Evolutionary conservation across 202 grass and related monocot genomes (phyloP), one percentile per base, ranked within the genome.

Genomic region (Setaria italica): DNA sequence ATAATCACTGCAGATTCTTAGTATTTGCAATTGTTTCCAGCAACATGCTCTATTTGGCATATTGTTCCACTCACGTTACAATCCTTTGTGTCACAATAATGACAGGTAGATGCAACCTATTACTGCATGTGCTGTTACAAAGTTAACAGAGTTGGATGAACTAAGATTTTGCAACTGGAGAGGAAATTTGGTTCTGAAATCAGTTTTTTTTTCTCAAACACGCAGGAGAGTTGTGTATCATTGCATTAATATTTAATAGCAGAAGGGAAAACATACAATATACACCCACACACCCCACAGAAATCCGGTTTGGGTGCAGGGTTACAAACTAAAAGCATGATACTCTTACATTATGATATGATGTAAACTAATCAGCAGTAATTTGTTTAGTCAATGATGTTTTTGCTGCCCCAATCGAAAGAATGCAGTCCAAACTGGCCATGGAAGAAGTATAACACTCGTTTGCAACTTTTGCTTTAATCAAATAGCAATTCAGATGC

Each of bases 101-200:
- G 67, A 79, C 35, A 41, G 53, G 8, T 78, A 73, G 12, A 70
- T 25, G 4, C 72, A 9, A 78, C 72, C 78, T 67, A 73, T 72
- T 57, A 32, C 57, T 70, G 73, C 37, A 67, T 79, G 73, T 14
- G 1, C 66, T 67, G 7, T 78, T 78, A 69, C 72, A 56, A 79
- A 90, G 16, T 21, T 54, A 20, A 42, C 58, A 86, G 21, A 45
- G 4, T 82, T 86, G 25, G 72, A 89, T 82, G 41, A 77, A 71
- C 82, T 65, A 71, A 70, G 47, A 74, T 66, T n/a, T 56, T 72
- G 34, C 33, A 64, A 33, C 59, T 51, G 32, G 42, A 50, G 16
- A 4, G 19, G 6, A 9, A 6, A 41, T 78, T 71, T 84, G 35
- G 74, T 80, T 74, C 12, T 25, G 8, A 11, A 60, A 29, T 29